Evolutionary conservation across 768 basidiomycete species (phyloP), one percentile per base, ranked within the genome.

Genomic region (Hypholoma sublateritium): DNA sequence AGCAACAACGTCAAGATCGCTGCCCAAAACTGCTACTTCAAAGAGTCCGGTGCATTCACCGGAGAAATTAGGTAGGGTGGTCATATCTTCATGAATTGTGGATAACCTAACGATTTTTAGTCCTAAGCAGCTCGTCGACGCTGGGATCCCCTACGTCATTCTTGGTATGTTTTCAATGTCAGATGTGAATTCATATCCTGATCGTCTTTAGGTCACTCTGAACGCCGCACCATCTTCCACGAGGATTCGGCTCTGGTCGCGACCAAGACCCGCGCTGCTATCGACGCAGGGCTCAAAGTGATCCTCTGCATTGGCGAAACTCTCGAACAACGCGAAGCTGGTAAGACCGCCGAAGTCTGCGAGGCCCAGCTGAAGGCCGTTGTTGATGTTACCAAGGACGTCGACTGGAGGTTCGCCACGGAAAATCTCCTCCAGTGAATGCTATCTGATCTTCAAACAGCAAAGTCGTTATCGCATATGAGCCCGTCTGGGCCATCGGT

Each of bases 401-500:
- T 69, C 17, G 86, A 92, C 67, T 99, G 96, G 95, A 84, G 81
- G 94, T 94, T 16, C 11, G 46, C 22, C 16, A 58, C 60, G 85
- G n/a, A 65, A 50, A 7, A 45, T n/a, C 25, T 41, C 36, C 14
- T 7, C 43, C 16, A 53, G 21, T 50, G 12, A 14, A 19, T 28
- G 52, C 37, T 47, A 13, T 41, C 37, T 52, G 28, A 24, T 28
- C 36, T 19, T 42, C 34, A 17, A 32, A 32, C 46, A 95, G 94
- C 67, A 85, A 91, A 60, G 80, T 98, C 67, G 96, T 99, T 56
- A 81, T 99, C 65, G 97, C 97, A 17, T 99, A 95, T 72, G 93
- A 96, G 72, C 93, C 95, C 42, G 93, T 98, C 16, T 98, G 97
- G 96, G 96, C 97, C 34, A 98, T 98, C 71, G 97, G 97, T 44